Conservation (phyloP, 164 flowering plant species). For the Stephania japonica region DNA sequence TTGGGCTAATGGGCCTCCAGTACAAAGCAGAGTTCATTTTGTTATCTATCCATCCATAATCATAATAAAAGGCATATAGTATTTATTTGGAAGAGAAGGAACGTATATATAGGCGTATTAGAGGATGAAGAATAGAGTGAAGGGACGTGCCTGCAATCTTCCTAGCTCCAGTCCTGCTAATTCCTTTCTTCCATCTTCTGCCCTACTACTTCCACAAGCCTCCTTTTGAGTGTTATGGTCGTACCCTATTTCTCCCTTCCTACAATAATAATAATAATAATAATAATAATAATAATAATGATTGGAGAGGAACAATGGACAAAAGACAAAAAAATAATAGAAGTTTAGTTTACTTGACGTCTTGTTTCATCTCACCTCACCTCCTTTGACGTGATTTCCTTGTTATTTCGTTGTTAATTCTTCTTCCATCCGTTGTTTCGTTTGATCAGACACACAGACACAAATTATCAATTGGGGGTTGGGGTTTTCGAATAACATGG, state of each 20-base stretch:
- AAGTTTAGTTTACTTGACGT: not conserved
- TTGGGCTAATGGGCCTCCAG: too few relatives aligned
- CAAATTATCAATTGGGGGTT: too few relatives aligned
- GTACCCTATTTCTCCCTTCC: not conserved
- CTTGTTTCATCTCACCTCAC: not conserved
- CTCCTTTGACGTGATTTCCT: not conserved
- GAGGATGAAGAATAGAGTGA: not conserved
- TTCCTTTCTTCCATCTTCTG: not conserved
- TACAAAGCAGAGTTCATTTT: too few relatives aligned
- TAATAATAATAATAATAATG: too few relatives aligned
- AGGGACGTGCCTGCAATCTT: not conserved
- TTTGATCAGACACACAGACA: not conserved
- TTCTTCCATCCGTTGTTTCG: not conserved
- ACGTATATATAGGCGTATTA: too few relatives aligned
- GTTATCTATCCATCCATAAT: too few relatives aligned
- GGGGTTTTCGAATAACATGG: constrained; percentile 6
- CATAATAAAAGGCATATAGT: too few relatives aligned
- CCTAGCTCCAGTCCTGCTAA: not conserved
- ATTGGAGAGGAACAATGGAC: too few relatives aligned
- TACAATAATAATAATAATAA: not conserved
- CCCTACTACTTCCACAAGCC: not conserved
- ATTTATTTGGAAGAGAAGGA: too few relatives aligned
- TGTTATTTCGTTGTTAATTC: too few relatives aligned
- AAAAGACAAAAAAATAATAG: too few relatives aligned
- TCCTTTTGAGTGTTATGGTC: not conserved